Evolutionary conservation across 2,329 filamentous ascomycete genomes (phyloP).

Genomic region (Rosellinia necatrix): DNA sequence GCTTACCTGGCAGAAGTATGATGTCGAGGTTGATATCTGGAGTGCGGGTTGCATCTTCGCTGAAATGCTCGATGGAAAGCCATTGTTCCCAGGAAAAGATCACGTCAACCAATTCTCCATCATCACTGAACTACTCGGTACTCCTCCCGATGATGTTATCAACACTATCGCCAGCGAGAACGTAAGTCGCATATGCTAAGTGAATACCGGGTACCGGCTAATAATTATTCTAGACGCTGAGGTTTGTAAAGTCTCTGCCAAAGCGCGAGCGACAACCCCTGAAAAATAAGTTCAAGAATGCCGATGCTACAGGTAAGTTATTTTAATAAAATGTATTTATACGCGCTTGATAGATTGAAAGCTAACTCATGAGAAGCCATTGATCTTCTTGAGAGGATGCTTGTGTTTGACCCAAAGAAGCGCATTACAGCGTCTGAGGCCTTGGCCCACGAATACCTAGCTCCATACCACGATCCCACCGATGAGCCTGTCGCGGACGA

Average conservation of each 20-base stretch:
- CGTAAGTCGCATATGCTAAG: conserved; percentile 54
- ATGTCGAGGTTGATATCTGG: conserved; percentile 99
- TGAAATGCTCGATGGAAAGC: conserved; percentile 98
- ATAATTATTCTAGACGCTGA: conserved; percentile 68
- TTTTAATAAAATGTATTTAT: too few species aligned
- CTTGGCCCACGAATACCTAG: conserved; percentile 88
- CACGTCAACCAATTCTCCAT: conserved; percentile 99
- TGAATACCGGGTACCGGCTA: conserved; percentile 23
- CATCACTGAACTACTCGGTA: conserved; percentile 95
- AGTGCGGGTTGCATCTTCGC: conserved; percentile 98
- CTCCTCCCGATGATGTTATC: conserved; percentile 97
- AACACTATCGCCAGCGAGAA: conserved; percentile 99
- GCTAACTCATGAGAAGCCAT: conserved; percentile 59
- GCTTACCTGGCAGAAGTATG: conserved; percentile 99
- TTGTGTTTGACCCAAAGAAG: conserved; percentile 98
- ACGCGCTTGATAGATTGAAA: background rate
- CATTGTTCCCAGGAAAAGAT: conserved; percentile 97
- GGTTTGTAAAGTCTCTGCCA: conserved; percentile 96
- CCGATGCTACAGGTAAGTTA: conserved; percentile 75
- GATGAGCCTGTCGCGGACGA: conserved; percentile 95
- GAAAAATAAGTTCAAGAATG: conserved; percentile 90
- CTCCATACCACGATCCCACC: conserved; percentile 95
- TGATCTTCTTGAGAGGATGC: conserved; percentile 92
- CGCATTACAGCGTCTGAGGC: conserved; percentile 86
- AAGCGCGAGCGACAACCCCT: conserved; percentile 91